phyloP scores from a whole-genome alignment of 371 early-diverging fungal genomes.

The Mortierella sp. region DNA sequence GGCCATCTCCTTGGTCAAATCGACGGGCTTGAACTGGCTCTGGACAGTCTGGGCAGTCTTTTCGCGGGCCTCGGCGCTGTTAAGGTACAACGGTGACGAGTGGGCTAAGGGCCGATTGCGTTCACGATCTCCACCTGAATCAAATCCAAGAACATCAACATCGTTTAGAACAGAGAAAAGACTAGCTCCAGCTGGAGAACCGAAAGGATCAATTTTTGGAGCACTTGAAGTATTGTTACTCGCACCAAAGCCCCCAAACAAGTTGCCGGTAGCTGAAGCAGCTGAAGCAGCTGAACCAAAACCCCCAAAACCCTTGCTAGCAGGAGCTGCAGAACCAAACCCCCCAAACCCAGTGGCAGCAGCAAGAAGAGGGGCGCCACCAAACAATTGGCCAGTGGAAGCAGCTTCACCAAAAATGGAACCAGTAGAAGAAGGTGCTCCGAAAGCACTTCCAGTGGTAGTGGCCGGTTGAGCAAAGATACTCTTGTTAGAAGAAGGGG shows the following conservation, averaged over 20 bases:
- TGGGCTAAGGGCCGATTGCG: background rate
- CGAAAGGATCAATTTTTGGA: background rate
- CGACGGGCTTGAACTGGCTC: constrained; percentile 49
- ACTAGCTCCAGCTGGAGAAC: background rate
- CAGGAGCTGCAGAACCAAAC: constrained; percentile 1
- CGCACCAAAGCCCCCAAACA: background rate
- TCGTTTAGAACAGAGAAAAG: background rate
- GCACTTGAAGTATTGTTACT: background rate
- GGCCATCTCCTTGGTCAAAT: constrained; percentile 54
- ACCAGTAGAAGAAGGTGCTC: background rate
- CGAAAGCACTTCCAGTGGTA: background rate
- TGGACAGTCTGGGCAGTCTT: constrained; percentile 11
- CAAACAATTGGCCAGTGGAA: background rate
- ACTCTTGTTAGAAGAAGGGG: background rate
- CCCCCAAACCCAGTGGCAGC: background rate
- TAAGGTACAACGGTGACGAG: background rate
- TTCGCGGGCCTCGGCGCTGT: constrained; percentile 2
- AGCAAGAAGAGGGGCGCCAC: background rate
- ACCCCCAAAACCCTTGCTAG: background rate
- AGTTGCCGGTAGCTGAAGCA: background rate
- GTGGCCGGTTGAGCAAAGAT: background rate
- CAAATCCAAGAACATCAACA: constrained; percentile 7
- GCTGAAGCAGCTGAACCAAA: background rate
- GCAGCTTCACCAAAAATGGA: background rate
- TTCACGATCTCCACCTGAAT: background rate